Conservation (phyloP, 1,284 basidiomycete species). For the Ganoderma resinaceum region DNA sequence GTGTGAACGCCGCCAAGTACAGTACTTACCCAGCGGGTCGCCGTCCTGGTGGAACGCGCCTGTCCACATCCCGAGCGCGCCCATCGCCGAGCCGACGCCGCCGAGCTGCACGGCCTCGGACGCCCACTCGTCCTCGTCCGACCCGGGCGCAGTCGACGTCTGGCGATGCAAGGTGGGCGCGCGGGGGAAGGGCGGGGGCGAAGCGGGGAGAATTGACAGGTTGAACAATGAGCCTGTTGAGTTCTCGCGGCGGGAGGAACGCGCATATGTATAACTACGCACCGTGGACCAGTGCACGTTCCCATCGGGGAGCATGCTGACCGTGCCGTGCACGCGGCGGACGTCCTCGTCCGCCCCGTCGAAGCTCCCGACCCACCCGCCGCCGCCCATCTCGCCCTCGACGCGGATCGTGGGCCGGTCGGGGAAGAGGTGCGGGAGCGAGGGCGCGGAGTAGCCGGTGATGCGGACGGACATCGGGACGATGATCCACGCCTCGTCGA, state of each 20-base stretch:
- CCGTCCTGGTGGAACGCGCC: slow-evolving; percentile 55
- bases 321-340: slow-evolving; percentile 49
- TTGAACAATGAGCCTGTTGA: background rate
- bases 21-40: slow-evolving; percentile 54
- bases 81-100: slow-evolving; percentile 55
- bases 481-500: slow-evolving; percentile 57
- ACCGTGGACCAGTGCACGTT: slow-evolving; percentile 62
- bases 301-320: slow-evolving; percentile 58
- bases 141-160: slow-evolving; percentile 21
- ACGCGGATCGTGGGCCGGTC: slow-evolving; percentile 59
- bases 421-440: slow-evolving; percentile 38
- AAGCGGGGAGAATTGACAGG: too few species aligned
- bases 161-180: slow-evolving; percentile 1
- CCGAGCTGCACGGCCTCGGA: slow-evolving; percentile 66
- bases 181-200: background rate
- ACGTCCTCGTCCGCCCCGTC: slow-evolving; percentile 30
- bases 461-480: slow-evolving; percentile 59
- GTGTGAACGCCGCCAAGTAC: too few species aligned
- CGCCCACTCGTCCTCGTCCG: slow-evolving; percentile 50
- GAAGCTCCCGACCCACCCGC: slow-evolving; percentile 39
- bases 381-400: slow-evolving; percentile 51
- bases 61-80: slow-evolving; percentile 67
- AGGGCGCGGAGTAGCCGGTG: slow-evolving; percentile 49
- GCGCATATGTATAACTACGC: slow-evolving; percentile 36
- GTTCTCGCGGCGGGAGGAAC: too few species aligned